Conservation (phyloP, 495 filamentous ascomycete genomes). For the Hypoxylon fragiforme region DNA sequence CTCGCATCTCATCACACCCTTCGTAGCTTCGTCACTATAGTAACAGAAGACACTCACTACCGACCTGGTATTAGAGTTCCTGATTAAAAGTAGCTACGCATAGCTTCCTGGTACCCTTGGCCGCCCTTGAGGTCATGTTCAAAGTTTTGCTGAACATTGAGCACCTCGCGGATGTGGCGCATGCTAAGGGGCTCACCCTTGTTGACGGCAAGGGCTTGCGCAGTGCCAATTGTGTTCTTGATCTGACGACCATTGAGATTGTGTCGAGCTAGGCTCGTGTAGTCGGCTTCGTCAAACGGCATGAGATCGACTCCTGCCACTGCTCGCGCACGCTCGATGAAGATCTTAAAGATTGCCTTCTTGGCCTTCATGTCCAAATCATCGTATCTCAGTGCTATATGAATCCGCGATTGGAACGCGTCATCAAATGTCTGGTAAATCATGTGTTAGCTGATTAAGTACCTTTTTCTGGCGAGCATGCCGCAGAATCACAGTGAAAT, state of each 20-base stretch:
- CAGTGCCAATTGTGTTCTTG: conserved; percentile 88
- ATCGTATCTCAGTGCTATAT: conserved; percentile 76
- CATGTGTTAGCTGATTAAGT: too few species aligned
- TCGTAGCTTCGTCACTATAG: too few species aligned
- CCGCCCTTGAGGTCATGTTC: conserved; percentile 75
- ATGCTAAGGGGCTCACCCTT: conserved; percentile 71
- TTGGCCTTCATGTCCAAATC: conserved; percentile 75
- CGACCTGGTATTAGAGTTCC: too few species aligned
- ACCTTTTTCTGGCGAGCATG: too few species aligned
- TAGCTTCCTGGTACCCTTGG: conserved; percentile 64
- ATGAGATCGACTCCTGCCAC: conserved; percentile 63
- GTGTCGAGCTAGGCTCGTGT: conserved; percentile 65
- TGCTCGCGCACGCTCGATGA: conserved; percentile 68
- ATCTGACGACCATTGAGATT: conserved; percentile 92
- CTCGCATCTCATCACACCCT: too few species aligned
- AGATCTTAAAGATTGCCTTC: conserved; percentile 84
- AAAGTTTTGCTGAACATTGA: conserved; percentile 82
- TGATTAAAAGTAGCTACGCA: conserved; percentile 57
- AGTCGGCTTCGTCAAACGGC: conserved; percentile 70
- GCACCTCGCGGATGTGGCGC: conserved; percentile 79
- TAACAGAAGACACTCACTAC: too few species aligned
- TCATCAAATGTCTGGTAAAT: conserved; percentile 63
- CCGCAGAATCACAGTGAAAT: too few species aligned
- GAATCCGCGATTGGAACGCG: conserved; percentile 63
- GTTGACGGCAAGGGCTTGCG: conserved; percentile 82